phyloP scores from a whole-genome alignment of 305 asterid species.

The Fraxinus ornus region DNA sequence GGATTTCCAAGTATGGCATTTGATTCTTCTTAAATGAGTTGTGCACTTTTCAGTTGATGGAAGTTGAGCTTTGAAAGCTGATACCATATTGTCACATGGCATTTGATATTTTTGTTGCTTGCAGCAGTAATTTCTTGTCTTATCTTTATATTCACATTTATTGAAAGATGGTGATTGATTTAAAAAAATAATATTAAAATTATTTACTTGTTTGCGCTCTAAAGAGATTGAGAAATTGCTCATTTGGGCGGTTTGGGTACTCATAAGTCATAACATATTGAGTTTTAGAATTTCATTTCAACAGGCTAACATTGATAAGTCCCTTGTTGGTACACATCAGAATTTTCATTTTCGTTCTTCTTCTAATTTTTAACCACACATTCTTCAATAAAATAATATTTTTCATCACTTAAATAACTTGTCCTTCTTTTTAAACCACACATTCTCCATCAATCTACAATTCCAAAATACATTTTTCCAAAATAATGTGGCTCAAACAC shows the following conservation, averaged over 20 bases:
- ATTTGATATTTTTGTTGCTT: slow-evolving; percentile 10
- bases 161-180: not conserved
- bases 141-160: not conserved
- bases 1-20: not conserved
- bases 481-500: too few relatives aligned
- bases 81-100: slow-evolving; percentile 12
- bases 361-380: too few relatives aligned
- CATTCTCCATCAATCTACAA: too few relatives aligned
- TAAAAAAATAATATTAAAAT: not conserved
- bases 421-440: too few relatives aligned
- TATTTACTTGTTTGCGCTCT: not conserved
- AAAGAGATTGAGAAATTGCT: too few relatives aligned
- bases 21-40: slow-evolving; percentile 13
- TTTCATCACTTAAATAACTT: too few relatives aligned
- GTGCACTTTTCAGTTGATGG: slow-evolving; percentile 20
- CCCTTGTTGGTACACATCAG: too few relatives aligned
- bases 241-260: not conserved
- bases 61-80: slow-evolving; percentile 21
- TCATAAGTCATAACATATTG: too few relatives aligned
- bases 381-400: too few relatives aligned
- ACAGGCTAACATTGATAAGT: not conserved
- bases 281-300: too few relatives aligned
- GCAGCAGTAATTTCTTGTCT: slow-evolving; percentile 17
- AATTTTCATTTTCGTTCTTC: too few relatives aligned
- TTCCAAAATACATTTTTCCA: too few relatives aligned